Base-by-base conservation (phyloP, 2,329 filamentous ascomycete genomes). In the Pestalotiopsis sp. region DNA sequence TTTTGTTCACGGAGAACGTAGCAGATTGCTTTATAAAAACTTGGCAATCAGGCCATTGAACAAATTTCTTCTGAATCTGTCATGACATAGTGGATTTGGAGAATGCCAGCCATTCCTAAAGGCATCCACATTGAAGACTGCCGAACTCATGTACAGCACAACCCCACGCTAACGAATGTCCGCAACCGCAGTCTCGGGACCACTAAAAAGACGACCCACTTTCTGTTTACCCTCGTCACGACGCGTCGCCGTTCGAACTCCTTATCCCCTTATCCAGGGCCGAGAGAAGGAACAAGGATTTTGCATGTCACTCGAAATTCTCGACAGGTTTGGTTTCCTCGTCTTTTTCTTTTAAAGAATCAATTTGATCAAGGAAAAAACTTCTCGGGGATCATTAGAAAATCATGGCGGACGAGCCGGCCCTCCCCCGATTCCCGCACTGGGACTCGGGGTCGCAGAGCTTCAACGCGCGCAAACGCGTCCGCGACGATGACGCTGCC, bases 391-490 rank as follows among this genome's bases (percentile, higher is more conserved):
- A n/a, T n/a, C n/a, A n/a, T n/a, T n/a, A n/a, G n/a, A n/a, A n/a
- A n/a, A n/a, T n/a, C n/a, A n/a, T 81, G 79, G 73, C 75, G 11
- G 80, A 81, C 25, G 80, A 82, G 69, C 79, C 77, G n/a, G 76
- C 74, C 17, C 76, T 82, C 9, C 80, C 80, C 11, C 75, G 66
- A 27, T 71, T 82, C 7, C 78, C 78, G 45, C 72, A 75, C n/a
- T 79, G 77, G 78, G 72, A 79, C 59, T 71, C 75, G 12, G 71
- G 75, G 39, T 76, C 73, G 23, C 75, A 78, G 65, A 73, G 72
- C 45, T 77, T 78, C 67, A 69, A 72, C 39, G 75, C 78, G n/a
- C 76, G 80, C 69, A 85, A 85, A 76, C 83, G 83, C 69, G 75
- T 77, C 41, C 78, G 79, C 70, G 73, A 73, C 52, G 69, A 67